Evolutionary conservation across 208 protist species (phyloP), one percentile per base, ranked within the genome.

Genomic region (Trypanosoma theileri): DNA sequence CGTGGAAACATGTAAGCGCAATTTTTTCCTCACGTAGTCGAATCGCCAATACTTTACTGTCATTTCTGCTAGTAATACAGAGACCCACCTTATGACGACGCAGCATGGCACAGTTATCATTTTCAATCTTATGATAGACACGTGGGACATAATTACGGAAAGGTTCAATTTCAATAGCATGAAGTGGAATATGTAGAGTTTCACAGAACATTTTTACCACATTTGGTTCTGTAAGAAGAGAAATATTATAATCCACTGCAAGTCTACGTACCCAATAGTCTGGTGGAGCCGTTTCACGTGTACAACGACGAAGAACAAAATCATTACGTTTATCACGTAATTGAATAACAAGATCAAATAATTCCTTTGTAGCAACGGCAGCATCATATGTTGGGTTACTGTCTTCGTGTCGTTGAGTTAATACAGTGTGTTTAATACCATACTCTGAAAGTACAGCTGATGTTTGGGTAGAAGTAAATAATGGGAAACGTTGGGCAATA

Each of bases 241-340:
- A 79, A 46, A 94, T 79, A 80, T 88, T 93, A 77, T 92, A 94
- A 77, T 98, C 92, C 19, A 97, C 88, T n/a, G 94, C 90, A 53
- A 90, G 77, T 24, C 94, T 85, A 58, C 94, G 86, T n/a, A 97
- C 26, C 76, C 77, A 91, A 77, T 98, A 98, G 69, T 92, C 86
- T 58, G 84, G 66, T 58, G 80, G 69, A 24, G 90, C 88, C 45
- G 68, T 89, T 67, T 79, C 81, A 24, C 71, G 73, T 28, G 84
- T 92, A 66, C 79, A 88, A 70, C 82, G 86, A 64, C 86, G 83
- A 59, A 96, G 80, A 60, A 91, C 51, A 61, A 93, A 96, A 71
- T 96, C 91, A 22, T 66, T 70, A 70, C 77, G 77, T 77, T 95
- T 95, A 76, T 95, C 82, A 22, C 89, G 84, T 56, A 96, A 79